Percentiles rank a stretch among this genome's conserved stretches.
Conservation (phyloP, 495 filamentous ascomycete species). For the Penicillium egyptiacum region DNA sequence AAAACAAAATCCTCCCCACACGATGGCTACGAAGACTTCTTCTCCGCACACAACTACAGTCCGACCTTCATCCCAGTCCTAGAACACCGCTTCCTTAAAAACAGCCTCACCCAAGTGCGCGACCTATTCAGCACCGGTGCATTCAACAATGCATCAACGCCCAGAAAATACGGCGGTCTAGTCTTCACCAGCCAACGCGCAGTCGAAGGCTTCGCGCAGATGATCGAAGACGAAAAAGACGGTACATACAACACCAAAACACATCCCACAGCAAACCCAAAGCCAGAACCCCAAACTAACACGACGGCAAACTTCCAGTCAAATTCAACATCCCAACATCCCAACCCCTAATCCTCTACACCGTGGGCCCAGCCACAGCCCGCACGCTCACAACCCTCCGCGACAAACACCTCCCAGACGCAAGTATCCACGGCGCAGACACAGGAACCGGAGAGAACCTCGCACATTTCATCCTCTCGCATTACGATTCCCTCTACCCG, state of each 20-base stretch:
- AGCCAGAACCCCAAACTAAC: conserved; percentile 11
- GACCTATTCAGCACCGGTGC: conserved; percentile 38
- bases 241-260: conserved; percentile 25
- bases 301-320: not conserved
- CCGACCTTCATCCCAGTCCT: conserved; percentile 84
- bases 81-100: conserved; percentile 61
- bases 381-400: conserved; percentile 64
- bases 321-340: conserved; percentile 35
- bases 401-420: conserved; percentile 37
- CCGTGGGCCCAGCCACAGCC: conserved; percentile 89
- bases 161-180: conserved; percentile 68
- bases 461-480: conserved; percentile 70
- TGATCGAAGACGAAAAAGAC: conserved; percentile 52
- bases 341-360: conserved; percentile 64
- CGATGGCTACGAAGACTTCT: conserved; percentile 78
- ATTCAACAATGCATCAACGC: conserved; percentile 15
- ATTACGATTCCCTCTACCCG: conserved; percentile 54
- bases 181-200: conserved; percentile 95
- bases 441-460: conserved; percentile 81
- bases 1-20: conserved; percentile 79
- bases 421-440: conserved; percentile 69
- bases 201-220: conserved; percentile 75
- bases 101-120: conserved; percentile 48
- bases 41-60: conserved; percentile 47
- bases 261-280: not conserved